Base-by-base conservation (phyloP, 371 early-diverging fungal species). In the Syncephalis fuscata region DNA sequence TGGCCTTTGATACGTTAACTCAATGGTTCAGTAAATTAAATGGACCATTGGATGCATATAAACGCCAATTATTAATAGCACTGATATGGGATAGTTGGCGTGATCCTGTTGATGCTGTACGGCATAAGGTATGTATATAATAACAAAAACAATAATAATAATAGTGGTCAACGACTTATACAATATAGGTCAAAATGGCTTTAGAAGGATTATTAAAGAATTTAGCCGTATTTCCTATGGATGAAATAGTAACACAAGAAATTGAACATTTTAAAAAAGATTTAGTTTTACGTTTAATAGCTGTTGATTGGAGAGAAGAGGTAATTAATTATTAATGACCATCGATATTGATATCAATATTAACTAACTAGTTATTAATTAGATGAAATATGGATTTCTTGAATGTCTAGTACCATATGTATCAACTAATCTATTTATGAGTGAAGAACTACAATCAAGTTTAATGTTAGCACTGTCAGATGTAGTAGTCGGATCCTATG, bases 21-120 rank as follows among this genome's bases (percentile, higher is more conserved):
- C 25, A 7, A 21, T 41, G 41, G 41, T 41, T 41, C 15, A 15
- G 15, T 8, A 21, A 14, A 51, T 58, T 14, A 47, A 55, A 16
- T 46, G 51, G 0, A 53, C 61, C 3, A 45, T 23, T 76, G 26
- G 44, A 59, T n/a, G 58, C 55, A 2, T 51, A 62, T 9, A 68
- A 63, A 9, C 63, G 65, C 43, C 74, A 78, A 40, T 61, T 56
- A 23, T 56, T 85, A 25, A 59, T 82, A 37, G 68, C 71, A 7
- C 79, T 78, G 45, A 72, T 84, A 24, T 77, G 76, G 67, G 71
- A 77, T 51, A 75, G 81, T 51, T 85, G 85, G 83, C 85, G 84
- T 52, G 85, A 85, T 49, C 82, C 81, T n/a, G 64, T 80, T 8
- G 83, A 84, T 49, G 73, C 80, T 0, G 73, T 85, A 14, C 85